phyloP scores from a whole-genome alignment of 345 rosid genomes.

The Lumnitzera racemosa region DNA sequence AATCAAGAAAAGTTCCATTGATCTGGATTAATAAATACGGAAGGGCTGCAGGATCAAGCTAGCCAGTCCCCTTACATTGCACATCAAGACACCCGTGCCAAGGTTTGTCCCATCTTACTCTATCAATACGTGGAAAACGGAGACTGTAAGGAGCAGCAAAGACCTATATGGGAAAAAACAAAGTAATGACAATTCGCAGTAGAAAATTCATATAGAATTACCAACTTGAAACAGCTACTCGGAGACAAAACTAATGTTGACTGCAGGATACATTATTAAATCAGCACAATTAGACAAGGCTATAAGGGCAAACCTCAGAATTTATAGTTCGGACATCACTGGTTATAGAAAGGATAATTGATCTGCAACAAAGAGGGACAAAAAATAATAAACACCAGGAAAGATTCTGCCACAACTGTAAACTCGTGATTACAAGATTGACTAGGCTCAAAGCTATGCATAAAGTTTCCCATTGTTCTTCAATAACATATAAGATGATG shows the following conservation, averaged over 20 bases:
- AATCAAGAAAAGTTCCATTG: no score
- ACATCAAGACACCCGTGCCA: conserved; percentile 97
- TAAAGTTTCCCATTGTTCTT: no score
- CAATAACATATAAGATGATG: no score
- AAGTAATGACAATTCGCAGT: conserved; percentile 2
- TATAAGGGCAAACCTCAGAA: conserved; percentile 61
- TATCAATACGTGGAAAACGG: conserved; percentile 94
- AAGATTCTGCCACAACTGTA: neutral
- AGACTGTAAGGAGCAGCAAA: conserved; percentile 94
- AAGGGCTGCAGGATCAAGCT: no score
- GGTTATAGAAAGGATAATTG: conserved; percentile 77
- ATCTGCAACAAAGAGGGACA: conserved; percentile 38
- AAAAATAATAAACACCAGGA: neutral
- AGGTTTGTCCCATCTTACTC: conserved; percentile 93
- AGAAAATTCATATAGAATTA: conserved; percentile 5
- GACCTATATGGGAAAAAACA: conserved; percentile 35
- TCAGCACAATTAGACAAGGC: no score
- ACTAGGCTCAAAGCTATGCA: no score
- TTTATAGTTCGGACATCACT: conserved; percentile 92
- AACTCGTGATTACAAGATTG: no score
- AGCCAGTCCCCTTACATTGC: conserved; percentile 46
- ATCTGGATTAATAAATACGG: no score
- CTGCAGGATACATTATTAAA: neutral
- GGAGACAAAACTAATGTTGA: no score
- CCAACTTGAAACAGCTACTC: no score